Evolutionary conservation across 2,329 filamentous ascomycete species (phyloP).

Genomic region (Diaporthe destruens): DNA sequence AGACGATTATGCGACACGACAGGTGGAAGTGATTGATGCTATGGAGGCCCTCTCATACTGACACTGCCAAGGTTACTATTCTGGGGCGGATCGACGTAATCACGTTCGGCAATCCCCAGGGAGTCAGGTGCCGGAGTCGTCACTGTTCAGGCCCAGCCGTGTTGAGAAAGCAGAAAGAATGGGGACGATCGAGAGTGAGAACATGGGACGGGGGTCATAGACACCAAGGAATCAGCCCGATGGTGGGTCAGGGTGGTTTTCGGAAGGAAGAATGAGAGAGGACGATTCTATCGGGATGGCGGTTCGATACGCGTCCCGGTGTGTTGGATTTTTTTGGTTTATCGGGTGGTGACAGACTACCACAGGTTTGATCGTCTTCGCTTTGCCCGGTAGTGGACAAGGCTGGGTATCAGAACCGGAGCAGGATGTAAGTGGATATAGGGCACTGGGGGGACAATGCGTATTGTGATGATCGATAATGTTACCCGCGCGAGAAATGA

Average conservation of each 20-base stretch:
- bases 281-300: conserved; percentile 10
- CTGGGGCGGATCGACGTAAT: conserved; percentile 27
- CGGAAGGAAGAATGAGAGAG: neutral
- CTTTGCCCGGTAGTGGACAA: conserved; percentile 37
- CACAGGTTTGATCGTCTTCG: conserved; percentile 40
- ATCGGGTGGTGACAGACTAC: conserved; percentile 7
- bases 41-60: conserved; percentile 39
- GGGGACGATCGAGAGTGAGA: conserved; percentile 4
- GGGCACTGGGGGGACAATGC: conserved; percentile 37
- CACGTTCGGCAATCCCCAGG: conserved; percentile 20
- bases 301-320: conserved; percentile 4
- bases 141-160: conserved; percentile 14
- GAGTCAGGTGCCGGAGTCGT: conserved; percentile 8
- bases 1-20: conserved; percentile 35
- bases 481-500: conserved; percentile 29
- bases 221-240: conserved; percentile 28
- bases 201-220: neutral
- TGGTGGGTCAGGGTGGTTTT: neutral
- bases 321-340: conserved; percentile 23
- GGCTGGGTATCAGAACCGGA: conserved; percentile 34
- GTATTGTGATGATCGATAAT: conserved; percentile 35
- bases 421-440: conserved; percentile 21
- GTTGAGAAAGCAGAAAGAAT: conserved; percentile 6
- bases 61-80: conserved; percentile 34
- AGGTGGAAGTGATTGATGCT: conserved; percentile 37